Evolutionary conservation across 2,329 filamentous ascomycete species (phyloP).

Genomic region (Cercospora sojina): DNA sequence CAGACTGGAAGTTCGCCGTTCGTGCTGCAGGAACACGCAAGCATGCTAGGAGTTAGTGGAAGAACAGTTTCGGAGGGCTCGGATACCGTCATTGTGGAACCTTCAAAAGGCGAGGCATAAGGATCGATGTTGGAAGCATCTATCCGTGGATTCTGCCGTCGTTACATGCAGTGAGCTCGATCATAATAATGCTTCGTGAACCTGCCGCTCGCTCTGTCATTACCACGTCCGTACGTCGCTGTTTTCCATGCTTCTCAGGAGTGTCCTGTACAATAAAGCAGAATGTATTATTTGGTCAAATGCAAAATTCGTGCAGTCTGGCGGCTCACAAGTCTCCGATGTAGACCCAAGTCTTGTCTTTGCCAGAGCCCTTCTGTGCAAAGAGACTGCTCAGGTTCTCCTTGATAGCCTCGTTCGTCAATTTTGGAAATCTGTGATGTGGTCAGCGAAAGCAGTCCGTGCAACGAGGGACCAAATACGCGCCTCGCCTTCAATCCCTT

Average conservation of each 20-base stretch:
- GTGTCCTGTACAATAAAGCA: background rate
- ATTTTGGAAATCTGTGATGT: constrained; percentile 60
- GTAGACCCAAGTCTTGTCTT: constrained; percentile 63
- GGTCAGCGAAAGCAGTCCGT: constrained; percentile 15
- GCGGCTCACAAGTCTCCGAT: constrained; percentile 26
- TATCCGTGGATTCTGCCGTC: background rate
- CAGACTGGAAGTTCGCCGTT: constrained; percentile 21
- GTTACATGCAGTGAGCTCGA: background rate
- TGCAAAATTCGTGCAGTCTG: background rate
- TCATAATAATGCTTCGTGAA: background rate
- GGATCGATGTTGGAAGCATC: background rate
- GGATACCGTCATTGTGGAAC: background rate
- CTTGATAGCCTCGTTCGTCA: constrained; percentile 68
- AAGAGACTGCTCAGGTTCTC: constrained; percentile 68
- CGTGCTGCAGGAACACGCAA: constrained; percentile 16
- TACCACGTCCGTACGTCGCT: background rate
- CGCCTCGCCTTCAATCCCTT: constrained; percentile 71
- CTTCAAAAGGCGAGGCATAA: background rate
- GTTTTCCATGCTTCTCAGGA: background rate
- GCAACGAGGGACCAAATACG: constrained; percentile 23
- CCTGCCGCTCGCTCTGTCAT: background rate
- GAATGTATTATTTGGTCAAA: too few relatives aligned
- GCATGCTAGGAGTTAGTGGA: background rate
- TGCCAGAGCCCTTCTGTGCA: constrained; percentile 60
- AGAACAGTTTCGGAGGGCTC: background rate